Evolutionary conservation across 2,329 filamentous ascomycete genomes (phyloP), one percentile per base, ranked within the genome.

Genomic region (Cladosporium cucumerinum): DNA sequence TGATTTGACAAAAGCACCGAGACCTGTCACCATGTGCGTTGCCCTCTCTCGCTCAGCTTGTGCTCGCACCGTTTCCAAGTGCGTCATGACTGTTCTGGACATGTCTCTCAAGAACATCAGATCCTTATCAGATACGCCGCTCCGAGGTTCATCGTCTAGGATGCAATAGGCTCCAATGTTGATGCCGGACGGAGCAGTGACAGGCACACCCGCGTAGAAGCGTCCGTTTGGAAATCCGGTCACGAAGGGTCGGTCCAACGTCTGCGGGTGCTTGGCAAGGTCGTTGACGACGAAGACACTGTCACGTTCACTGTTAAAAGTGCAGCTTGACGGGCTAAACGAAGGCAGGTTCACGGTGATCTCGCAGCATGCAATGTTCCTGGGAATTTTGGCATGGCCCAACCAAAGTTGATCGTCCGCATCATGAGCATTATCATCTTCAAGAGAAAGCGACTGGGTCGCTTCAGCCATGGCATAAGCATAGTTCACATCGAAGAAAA

Each of bases 111-210:
- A 77, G 61, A 87, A 88, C 26, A 80, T 78, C 2, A 83, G 66
- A 58, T 86, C 82, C 12, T 79, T 78, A 0, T 78, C 71, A 12
- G 76, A 77, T 21, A 89, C 70, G 0, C 82, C 83, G 49, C 82
- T 70, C n/a, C 85, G 82, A 0, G 85, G 82, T 23, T 80, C 78
- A 49, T 84, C 82, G 67, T 89, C 87, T 3, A 87, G 77, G 2
- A 89, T 82, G 61, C 84, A 83, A 66, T 87, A 86, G 18, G 81
- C 82, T 16, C 88, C 88, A 64, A 90, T 85, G 57, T 82, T 82
- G 69, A 85, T 83, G 32, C 84, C 82, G 43, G 81, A 82, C 0
- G 82, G 82, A 3, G 85, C 86, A 25, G 82, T 81, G 61, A 90
- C 84, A 0, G 87, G 87, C 0, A 88, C 86, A 21, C 83, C 84